These are phyloP conservation scores for Eustoma russellianum DNA, from an alignment of 257 asterid species.

Conservation along the genomic window DNA sequence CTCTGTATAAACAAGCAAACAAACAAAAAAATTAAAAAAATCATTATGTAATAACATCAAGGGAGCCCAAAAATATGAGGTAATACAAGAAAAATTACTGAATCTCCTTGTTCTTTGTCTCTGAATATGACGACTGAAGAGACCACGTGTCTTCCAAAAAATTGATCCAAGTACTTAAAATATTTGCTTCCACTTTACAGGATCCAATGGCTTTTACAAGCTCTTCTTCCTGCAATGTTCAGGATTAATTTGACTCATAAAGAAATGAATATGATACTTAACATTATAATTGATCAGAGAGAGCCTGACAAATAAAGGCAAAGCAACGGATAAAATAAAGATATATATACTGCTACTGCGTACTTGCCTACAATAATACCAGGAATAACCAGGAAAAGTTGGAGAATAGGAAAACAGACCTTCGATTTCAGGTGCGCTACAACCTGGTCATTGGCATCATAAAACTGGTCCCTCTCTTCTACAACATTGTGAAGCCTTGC, in stretches of 20 bases:
- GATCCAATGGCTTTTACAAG: constrained; percentile 56
- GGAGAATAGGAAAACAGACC: constrained; percentile 33
- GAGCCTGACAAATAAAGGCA: neutral
- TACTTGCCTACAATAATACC: no score
- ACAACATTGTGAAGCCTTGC: constrained; percentile 72
- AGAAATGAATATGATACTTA: constrained; percentile 1
- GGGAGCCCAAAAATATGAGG: neutral
- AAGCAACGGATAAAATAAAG: constrained; percentile 6
- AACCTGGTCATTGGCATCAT: constrained; percentile 92
- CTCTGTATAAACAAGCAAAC: constrained; percentile 37
- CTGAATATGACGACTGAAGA: constrained; percentile 66
- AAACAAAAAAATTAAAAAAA: neutral
- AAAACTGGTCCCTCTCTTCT: constrained; percentile 96
- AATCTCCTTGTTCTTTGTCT: constrained; percentile 58
- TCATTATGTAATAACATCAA: neutral
- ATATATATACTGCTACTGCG: no score
- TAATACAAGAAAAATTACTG: constrained; percentile 28
- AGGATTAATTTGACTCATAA: constrained; percentile 1
- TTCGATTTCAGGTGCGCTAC: constrained; percentile 80
- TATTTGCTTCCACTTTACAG: constrained; percentile 60
- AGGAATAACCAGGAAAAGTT: neutral
- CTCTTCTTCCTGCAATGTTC: constrained; percentile 67
- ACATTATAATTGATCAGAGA: constrained; percentile 3
- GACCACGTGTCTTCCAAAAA: constrained; percentile 96
- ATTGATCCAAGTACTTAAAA: constrained; percentile 74